Base-by-base conservation (phyloP, 2,329 filamentous ascomycete genomes). In the Trichoderma asperellum region DNA sequence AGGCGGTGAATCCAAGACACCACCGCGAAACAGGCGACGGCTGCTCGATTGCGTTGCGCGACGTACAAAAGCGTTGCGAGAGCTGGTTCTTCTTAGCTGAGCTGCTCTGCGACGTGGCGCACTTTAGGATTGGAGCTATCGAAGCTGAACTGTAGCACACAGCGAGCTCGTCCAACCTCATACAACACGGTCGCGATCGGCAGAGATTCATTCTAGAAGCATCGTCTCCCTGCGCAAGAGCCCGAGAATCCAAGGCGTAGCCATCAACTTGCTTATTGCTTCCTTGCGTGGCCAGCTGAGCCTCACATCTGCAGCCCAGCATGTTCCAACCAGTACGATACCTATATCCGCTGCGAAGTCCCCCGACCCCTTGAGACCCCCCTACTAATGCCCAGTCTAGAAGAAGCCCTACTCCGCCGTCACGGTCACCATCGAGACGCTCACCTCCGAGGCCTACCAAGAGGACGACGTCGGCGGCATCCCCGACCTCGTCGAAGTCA, bases 381-480 rank as follows among this genome's bases (percentile, higher is more conserved):
- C 7, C 21, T 43, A 14, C 52, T 40, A 29, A 29, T 56, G 37
- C 60, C 62, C 55, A 56, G 7, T 43, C 43, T 18, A 80, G 78
- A 80, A 90, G 84, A 90, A 94, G 83, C 94, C 95, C 3, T 98
- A 94, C 80, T 93, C 96, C 77, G 94, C 96, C 53, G 91, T 99
- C 72, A 97, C 95, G 43, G 95, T 97, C 67, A 92, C 93, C 72
- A 88, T 99, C 75, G 96, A 98, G 80, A 91, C 91, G 70, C 87
- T 98, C 74, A 98, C 95, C 1, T 91, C 92, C 76, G 95, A 97
- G 80, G 85, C 91, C 71, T 96, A 92, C 80, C 91, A 96, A 71
- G 93, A 96, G 77, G 93, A 98, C 78, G 94, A 98, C 79, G 85
- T 96, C 47, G 91, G 92, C 75, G 96, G 95, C 29, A 93, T 99